These are phyloP conservation scores for Trifolium subterraneum DNA, from an alignment of 306 rosid species.

Conservation along the genomic window DNA sequence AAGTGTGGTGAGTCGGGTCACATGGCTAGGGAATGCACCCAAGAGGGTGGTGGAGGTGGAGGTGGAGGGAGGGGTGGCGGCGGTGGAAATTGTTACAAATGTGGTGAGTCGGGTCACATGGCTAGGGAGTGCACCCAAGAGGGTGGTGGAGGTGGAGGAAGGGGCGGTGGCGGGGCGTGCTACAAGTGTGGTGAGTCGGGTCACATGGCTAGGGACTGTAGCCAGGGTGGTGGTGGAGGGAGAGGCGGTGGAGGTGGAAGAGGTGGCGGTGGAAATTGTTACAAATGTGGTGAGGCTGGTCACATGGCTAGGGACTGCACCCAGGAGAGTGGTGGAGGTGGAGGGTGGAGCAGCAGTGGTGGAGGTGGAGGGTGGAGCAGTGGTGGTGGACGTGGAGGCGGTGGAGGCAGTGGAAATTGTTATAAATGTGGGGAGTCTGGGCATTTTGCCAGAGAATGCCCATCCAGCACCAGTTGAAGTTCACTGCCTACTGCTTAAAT, in stretches of 20 bases:
- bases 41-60: slow-evolving; percentile 19
- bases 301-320: slow-evolving; percentile 26
- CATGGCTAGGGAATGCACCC: slow-evolving; percentile 25
- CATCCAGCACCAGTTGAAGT: slow-evolving; percentile 7
- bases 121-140: slow-evolving; percentile 16
- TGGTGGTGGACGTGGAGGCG: not conserved
- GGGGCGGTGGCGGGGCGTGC: slow-evolving; percentile 2
- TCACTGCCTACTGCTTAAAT: not conserved
- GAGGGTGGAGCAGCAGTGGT: not conserved
- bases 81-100: slow-evolving; percentile 1
- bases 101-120: slow-evolving; percentile 22
- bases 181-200: slow-evolving; percentile 11
- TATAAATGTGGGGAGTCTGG: slow-evolving; percentile 28
- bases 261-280: not conserved
- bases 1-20: slow-evolving; percentile 27
- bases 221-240: not conserved
- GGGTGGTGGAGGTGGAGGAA: not conserved
- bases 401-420: not conserved
- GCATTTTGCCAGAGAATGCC: slow-evolving; percentile 28
- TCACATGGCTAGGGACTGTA: slow-evolving; percentile 14
- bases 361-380: not conserved
- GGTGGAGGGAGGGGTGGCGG: not conserved
- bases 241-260: slow-evolving; percentile 10
- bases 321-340: not conserved
- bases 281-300: slow-evolving; percentile 1